Conservation (phyloP, 1,284 basidiomycete genomes). For the Termitomyces sp. region DNA sequence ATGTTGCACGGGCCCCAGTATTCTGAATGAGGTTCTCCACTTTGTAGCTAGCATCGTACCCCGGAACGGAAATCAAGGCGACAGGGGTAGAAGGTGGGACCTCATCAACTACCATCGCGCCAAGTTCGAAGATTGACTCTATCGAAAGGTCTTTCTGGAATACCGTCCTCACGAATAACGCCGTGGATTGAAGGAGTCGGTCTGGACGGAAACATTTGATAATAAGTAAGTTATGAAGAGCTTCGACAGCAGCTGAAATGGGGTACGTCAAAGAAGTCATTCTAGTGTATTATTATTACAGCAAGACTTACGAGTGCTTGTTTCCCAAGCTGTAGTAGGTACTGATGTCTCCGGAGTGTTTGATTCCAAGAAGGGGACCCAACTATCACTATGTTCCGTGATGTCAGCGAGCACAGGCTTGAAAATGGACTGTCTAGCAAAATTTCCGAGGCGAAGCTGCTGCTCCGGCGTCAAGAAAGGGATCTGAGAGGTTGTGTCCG, state of each 20-base stretch:
- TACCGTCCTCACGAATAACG: slow-evolving; percentile 66
- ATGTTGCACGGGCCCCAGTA: slow-evolving; percentile 69
- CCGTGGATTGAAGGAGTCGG: slow-evolving; percentile 78
- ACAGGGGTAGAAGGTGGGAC: slow-evolving; percentile 78
- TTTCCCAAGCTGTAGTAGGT: slow-evolving; percentile 76
- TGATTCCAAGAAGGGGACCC: slow-evolving; percentile 74
- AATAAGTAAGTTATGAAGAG: slow-evolving; percentile 72
- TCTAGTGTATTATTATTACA: not conserved
- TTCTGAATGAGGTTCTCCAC: slow-evolving; percentile 86
- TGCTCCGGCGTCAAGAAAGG: slow-evolving; percentile 63
- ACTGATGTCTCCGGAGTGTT: slow-evolving; percentile 67
- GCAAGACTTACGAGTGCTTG: slow-evolving; percentile 57
- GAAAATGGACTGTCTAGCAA: slow-evolving; percentile 70
- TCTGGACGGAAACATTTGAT: slow-evolving; percentile 91
- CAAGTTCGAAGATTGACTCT: slow-evolving; percentile 71
- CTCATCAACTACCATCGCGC: slow-evolving; percentile 73
- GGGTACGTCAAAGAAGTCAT: slow-evolving; percentile 16
- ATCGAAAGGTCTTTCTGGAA: slow-evolving; percentile 79
- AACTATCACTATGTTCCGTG: slow-evolving; percentile 58
- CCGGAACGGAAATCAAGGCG: slow-evolving; percentile 88
- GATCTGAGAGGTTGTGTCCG: slow-evolving; percentile 32
- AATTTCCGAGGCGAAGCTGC: slow-evolving; percentile 58
- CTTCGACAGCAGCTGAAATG: slow-evolving; percentile 61
- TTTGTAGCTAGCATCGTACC: slow-evolving; percentile 95
- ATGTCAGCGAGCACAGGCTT: slow-evolving; percentile 74